These are phyloP conservation scores for Phytophthora constricta DNA, from an alignment of 352 stramenopile genomes.

Conservation along the genomic window DNA sequence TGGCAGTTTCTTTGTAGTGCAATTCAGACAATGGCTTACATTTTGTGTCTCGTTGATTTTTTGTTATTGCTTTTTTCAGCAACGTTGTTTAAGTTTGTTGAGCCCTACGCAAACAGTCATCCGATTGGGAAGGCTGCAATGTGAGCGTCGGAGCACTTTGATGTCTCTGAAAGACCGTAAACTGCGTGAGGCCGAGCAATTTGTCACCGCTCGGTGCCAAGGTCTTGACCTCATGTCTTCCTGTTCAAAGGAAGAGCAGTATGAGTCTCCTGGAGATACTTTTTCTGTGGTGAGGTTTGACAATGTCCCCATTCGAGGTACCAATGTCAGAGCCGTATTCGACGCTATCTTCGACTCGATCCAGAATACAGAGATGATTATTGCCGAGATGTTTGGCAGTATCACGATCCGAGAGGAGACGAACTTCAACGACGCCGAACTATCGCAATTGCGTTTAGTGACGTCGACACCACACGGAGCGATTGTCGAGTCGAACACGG, in stretches of 20 bases:
- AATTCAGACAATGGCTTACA: too few relatives aligned
- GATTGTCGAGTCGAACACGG: slow-evolving; percentile 22
- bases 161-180: slow-evolving; percentile 36
- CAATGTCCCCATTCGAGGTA: slow-evolving; percentile 39
- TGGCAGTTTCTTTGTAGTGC: not conserved
- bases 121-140: slow-evolving; percentile 19
- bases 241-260: slow-evolving; percentile 37
- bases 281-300: slow-evolving; percentile 49
- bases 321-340: slow-evolving; percentile 37
- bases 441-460: slow-evolving; percentile 48
- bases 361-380: slow-evolving; percentile 54
- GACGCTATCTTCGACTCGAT: slow-evolving; percentile 48
- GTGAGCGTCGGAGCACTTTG: slow-evolving; percentile 23
- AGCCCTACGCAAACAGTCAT: slow-evolving; percentile 18
- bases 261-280: slow-evolving; percentile 33
- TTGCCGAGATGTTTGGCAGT: slow-evolving; percentile 54
- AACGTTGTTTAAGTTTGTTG: slow-evolving; percentile 11
- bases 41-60: too few relatives aligned
- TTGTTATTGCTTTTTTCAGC: too few relatives aligned
- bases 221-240: slow-evolving; percentile 23
- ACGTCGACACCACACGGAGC: slow-evolving; percentile 25
- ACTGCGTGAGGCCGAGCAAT: slow-evolving; percentile 30
- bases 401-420: slow-evolving; percentile 58
- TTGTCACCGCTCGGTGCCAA: slow-evolving; percentile 31
- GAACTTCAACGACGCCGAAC: slow-evolving; percentile 39